Conservation (phyloP, 2,329 filamentous ascomycete species). For the Sporothrix luriei region DNA sequence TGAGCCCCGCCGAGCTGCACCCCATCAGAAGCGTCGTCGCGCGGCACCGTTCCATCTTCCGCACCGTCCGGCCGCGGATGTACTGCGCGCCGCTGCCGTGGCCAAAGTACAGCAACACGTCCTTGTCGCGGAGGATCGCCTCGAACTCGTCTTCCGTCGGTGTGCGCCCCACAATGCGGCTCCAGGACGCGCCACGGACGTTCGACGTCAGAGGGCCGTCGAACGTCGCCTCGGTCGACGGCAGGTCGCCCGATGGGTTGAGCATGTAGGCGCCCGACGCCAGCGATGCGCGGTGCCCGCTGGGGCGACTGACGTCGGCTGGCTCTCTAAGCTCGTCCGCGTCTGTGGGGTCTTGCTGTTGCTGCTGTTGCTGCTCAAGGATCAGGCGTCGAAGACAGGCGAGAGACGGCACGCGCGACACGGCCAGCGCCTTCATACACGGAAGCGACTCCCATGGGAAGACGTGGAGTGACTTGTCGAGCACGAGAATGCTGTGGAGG, state of each 20-base stretch:
- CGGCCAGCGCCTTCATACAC: constrained; percentile 74
- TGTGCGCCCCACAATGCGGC: constrained; percentile 64
- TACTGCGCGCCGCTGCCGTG: constrained; percentile 96
- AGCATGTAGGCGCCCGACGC: constrained; percentile 74
- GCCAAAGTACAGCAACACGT: constrained; percentile 89
- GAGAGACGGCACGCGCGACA: constrained; percentile 86
- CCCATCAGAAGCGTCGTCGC: constrained; percentile 90
- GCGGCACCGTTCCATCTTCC: constrained; percentile 69
- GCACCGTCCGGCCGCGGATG: constrained; percentile 80
- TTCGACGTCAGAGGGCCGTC: constrained; percentile 61
- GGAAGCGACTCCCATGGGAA: constrained; percentile 97
- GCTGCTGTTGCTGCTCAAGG: constrained; percentile 50
- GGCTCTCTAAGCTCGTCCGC: constrained; percentile 26
- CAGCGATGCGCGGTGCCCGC: constrained; percentile 58
- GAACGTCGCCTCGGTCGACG: constrained; percentile 76
- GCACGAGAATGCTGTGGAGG: constrained; percentile 78
- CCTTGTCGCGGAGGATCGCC: constrained; percentile 62
- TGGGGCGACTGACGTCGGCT: constrained; percentile 34
- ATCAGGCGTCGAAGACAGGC: constrained; percentile 78
- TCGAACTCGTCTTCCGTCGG: constrained; percentile 81
- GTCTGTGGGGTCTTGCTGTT: background rate
- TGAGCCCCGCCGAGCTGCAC: constrained; percentile 81
- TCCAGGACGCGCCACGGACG: constrained; percentile 70
- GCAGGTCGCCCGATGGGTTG: constrained; percentile 84
- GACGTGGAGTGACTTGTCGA: constrained; percentile 86